Evolutionary conservation across 192 early-diverging fungal species (phyloP).

Genomic region (Obelidium mucronatum): DNA sequence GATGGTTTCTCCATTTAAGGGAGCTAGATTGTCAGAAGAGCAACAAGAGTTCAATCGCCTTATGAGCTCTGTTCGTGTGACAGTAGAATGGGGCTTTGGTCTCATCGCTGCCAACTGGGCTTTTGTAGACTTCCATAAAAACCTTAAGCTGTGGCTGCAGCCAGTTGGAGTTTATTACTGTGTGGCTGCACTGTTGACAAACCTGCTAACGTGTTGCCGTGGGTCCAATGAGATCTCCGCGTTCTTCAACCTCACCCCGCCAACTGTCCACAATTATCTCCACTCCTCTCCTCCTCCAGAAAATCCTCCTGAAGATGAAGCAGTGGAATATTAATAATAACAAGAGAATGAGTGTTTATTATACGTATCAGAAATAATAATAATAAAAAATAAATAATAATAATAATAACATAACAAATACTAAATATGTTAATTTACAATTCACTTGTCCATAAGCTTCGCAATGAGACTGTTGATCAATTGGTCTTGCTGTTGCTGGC

Average conservation of each 20-base stretch:
- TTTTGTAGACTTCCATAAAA: slow-evolving; percentile 36
- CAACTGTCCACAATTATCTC: not conserved
- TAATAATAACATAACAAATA: too few relatives aligned
- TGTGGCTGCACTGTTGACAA: slow-evolving; percentile 27
- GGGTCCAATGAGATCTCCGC: not conserved
- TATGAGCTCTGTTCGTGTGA: slow-evolving; percentile 34
- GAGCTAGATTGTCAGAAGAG: not conserved
- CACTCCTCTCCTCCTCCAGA: slow-evolving; percentile 12
- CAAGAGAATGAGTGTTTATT: too few relatives aligned
- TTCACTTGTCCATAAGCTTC: too few relatives aligned
- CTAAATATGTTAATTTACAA: too few relatives aligned
- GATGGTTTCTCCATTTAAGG: slow-evolving; percentile 18
- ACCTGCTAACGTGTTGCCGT: slow-evolving; percentile 22
- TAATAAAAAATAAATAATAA: too few relatives aligned
- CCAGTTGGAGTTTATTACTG: slow-evolving; percentile 32
- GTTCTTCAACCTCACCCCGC: not conserved
- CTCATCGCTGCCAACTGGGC: slow-evolving; percentile 7
- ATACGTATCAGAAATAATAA: too few relatives aligned
- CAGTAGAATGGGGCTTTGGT: slow-evolving; percentile 32
- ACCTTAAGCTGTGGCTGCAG: slow-evolving; percentile 34
- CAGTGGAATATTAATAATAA: too few relatives aligned
- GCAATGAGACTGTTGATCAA: too few relatives aligned
- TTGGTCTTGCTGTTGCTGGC: too few relatives aligned
- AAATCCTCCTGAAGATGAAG: too few relatives aligned
- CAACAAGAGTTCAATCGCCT: slow-evolving; percentile 21